Percentiles rank a stretch among this genome's conserved stretches.
Evolutionary conservation across 768 basidiomycete genomes (phyloP).

Genomic region (Termitomyces sp.): DNA sequence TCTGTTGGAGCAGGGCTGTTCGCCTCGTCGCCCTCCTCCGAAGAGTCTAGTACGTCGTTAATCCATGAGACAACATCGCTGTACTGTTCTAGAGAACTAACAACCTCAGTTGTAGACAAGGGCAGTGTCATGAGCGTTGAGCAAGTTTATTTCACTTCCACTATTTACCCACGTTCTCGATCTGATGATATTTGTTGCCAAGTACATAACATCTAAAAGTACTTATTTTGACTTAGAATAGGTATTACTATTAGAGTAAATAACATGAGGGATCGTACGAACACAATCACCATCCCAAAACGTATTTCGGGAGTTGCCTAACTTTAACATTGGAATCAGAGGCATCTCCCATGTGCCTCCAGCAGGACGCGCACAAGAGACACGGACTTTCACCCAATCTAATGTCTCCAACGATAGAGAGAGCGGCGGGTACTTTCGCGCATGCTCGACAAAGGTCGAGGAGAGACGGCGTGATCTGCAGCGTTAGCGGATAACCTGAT

Average conservation of each 20-base stretch:
- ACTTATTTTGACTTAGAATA: background rate
- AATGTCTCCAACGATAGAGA: constrained; percentile 64
- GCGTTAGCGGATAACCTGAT: constrained; percentile 60
- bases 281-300: constrained; percentile 3
- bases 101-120: constrained; percentile 34
- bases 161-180: background rate
- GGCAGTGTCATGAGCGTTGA: constrained; percentile 22
- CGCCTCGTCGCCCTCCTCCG: constrained; percentile 24
- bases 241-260: background rate
- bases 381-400: constrained; percentile 77
- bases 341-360: constrained; percentile 61
- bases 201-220: background rate
- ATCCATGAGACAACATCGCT: constrained; percentile 67
- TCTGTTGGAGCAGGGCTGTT: constrained; percentile 22
- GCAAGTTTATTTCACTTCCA: background rate
- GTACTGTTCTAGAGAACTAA: constrained; percentile 53
- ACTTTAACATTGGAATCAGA: constrained; percentile 40
- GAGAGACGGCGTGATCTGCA: constrained; percentile 57
- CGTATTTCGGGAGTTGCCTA: constrained; percentile 45
- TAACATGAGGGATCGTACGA: background rate
- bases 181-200: background rate
- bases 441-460: constrained; percentile 67
- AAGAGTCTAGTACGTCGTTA: constrained; percentile 49
- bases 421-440: constrained; percentile 60
- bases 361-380: constrained; percentile 66